Evolutionary conservation across 2,329 filamentous ascomycete genomes (phyloP).

Genomic region (Fusarium sp.): DNA sequence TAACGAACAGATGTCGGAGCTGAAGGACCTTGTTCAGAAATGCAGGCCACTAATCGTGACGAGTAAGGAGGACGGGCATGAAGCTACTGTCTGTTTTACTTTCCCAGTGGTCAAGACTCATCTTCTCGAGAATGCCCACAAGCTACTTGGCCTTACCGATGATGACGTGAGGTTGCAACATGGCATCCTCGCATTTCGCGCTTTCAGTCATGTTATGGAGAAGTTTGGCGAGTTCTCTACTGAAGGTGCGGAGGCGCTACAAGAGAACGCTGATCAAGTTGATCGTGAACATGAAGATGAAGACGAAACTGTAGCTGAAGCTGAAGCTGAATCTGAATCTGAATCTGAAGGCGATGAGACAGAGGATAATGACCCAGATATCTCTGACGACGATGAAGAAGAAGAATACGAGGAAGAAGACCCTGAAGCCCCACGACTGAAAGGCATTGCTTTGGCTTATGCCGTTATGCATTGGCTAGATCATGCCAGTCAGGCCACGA

Average conservation of each 20-base stretch:
- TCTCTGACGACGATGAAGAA: neutral
- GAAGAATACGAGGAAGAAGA: slow-evolving; percentile 35
- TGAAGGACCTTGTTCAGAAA: slow-evolving; percentile 52
- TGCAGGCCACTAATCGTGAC: slow-evolving; percentile 54
- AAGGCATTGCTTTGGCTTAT: slow-evolving; percentile 50
- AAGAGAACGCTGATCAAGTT: neutral
- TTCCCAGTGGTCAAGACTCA: slow-evolving; percentile 54
- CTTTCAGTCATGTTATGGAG: slow-evolving; percentile 55
- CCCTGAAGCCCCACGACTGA: slow-evolving; percentile 48
- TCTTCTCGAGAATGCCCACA: slow-evolving; percentile 54
- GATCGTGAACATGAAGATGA: neutral
- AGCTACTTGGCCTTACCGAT: slow-evolving; percentile 50
- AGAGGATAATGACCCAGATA: slow-evolving; percentile 14
- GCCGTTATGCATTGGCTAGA: slow-evolving; percentile 57
- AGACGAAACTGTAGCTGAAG: neutral
- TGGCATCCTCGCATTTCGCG: slow-evolving; percentile 55
- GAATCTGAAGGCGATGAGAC: neutral
- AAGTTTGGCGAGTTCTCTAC: slow-evolving; percentile 47
- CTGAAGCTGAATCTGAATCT: too few relatives aligned
- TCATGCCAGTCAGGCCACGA: slow-evolving; percentile 57
- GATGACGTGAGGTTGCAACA: slow-evolving; percentile 58
- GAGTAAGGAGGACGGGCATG: slow-evolving; percentile 25
- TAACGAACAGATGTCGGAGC: slow-evolving; percentile 50
- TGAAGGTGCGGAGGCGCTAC: slow-evolving; percentile 5
- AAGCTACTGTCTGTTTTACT: slow-evolving; percentile 25